Evolutionary conservation across 2,329 filamentous ascomycete species (phyloP).

Genomic region (Rachicladosporium sp.): DNA sequence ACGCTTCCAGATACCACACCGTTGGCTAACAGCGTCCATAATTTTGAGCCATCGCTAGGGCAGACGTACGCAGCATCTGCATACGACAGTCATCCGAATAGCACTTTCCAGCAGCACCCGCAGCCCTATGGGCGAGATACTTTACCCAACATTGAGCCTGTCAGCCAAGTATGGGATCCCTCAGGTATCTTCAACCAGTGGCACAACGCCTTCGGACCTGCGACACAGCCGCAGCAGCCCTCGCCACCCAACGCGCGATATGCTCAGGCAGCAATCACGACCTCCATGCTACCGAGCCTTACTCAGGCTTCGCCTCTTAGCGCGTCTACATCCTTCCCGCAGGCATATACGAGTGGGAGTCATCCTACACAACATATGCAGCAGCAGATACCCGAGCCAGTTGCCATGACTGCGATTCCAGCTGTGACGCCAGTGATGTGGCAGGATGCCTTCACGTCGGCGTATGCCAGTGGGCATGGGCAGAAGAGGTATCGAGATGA

Average conservation of each 20-base stretch:
- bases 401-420: constrained; percentile 7
- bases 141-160: constrained; percentile 15
- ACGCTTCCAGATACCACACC: too few relatives aligned
- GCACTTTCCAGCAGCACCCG: too few relatives aligned
- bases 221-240: constrained; percentile 30
- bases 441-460: constrained; percentile 35
- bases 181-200: constrained; percentile 57
- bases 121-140: too few relatives aligned
- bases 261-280: constrained; percentile 12
- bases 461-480: constrained; percentile 24
- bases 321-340: constrained; percentile 5
- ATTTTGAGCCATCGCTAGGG: too few relatives aligned
- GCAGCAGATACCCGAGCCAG: neutral
- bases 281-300: constrained; percentile 19
- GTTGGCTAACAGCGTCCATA: too few relatives aligned
- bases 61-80: too few relatives aligned
- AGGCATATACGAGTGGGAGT: constrained; percentile 9
- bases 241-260: constrained; percentile 26
- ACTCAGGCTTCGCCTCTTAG: neutral
- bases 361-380: neutral
- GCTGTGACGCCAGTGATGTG: constrained; percentile 39
- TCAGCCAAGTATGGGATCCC: constrained; percentile 22
- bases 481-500: constrained; percentile 36
- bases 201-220: constrained; percentile 77
- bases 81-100: constrained; percentile 5